Conservation (phyloP, 2,329 filamentous ascomycete species). For the Drechslerella stenobrocha region DNA sequence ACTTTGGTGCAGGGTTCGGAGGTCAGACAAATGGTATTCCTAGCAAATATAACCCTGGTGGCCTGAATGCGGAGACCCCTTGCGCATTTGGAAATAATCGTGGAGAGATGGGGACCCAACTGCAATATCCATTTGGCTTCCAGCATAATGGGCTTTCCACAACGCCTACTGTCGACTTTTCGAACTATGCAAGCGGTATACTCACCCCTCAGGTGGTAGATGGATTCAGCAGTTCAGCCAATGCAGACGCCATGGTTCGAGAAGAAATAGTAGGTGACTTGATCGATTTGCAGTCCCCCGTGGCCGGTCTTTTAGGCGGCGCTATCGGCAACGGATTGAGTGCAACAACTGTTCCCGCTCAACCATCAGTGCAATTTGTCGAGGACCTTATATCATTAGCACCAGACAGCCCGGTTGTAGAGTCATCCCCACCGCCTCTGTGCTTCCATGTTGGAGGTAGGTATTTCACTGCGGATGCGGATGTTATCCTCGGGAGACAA, state of each 20-base stretch:
- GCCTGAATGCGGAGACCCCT: neutral
- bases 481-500: neutral
- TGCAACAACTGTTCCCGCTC: no score
- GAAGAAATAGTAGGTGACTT: neutral
- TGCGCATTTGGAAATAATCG: neutral
- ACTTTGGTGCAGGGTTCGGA: neutral
- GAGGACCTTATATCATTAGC: no score
- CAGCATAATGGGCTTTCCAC: neutral
- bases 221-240: neutral
- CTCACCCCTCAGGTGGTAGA: no score
- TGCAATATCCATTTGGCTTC: neutral
- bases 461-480: neutral
- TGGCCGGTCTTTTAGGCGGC: no score
- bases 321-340: no score
- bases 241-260: no score
- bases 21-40: neutral
- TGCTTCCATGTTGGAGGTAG: conserved; percentile 6
- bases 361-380: no score
- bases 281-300: no score
- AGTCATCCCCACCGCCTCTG: neutral
- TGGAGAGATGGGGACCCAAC: neutral
- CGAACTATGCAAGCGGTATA: no score
- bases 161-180: no score
- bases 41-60: neutral
- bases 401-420: no score